Evolutionary conservation across 2,329 filamentous ascomycete species (phyloP).

Genomic region (Atkinsonella texensis): DNA sequence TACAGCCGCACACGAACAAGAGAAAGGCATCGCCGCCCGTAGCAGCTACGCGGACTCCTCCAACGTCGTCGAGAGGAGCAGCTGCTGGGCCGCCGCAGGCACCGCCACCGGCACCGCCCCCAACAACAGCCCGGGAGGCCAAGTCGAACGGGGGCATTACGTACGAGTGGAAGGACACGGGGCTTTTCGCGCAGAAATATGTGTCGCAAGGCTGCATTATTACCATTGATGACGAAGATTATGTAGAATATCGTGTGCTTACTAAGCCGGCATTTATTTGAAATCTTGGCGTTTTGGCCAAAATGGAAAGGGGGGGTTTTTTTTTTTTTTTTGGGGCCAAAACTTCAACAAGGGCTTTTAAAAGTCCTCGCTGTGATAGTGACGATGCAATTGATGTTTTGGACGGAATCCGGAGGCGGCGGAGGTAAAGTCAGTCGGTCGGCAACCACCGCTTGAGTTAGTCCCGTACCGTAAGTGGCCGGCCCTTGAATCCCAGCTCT

Average conservation of each 20-base stretch:
- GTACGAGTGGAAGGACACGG: conserved; percentile 2
- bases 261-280: conserved; percentile 2
- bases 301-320: too few relatives aligned
- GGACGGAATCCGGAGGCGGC: too few relatives aligned
- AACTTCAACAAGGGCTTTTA: too few relatives aligned
- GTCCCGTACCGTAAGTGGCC: too few relatives aligned
- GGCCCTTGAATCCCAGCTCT: too few relatives aligned
- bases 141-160: neutral
- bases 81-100: too few relatives aligned
- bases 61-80: neutral
- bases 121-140: neutral
- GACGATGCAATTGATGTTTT: too few relatives aligned
- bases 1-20: neutral
- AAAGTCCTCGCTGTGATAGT: neutral
- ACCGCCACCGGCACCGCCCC: neutral
- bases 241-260: conserved; percentile 2
- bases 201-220: conserved; percentile 1
- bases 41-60: neutral
- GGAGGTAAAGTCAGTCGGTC: too few relatives aligned
- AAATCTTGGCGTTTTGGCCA: neutral
- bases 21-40: neutral
- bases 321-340: neutral
- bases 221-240: conserved; percentile 2
- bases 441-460: too few relatives aligned
- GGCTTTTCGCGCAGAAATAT: neutral